Conservation (phyloP, 306 rosid species). For the Alnus glutinosa region DNA sequence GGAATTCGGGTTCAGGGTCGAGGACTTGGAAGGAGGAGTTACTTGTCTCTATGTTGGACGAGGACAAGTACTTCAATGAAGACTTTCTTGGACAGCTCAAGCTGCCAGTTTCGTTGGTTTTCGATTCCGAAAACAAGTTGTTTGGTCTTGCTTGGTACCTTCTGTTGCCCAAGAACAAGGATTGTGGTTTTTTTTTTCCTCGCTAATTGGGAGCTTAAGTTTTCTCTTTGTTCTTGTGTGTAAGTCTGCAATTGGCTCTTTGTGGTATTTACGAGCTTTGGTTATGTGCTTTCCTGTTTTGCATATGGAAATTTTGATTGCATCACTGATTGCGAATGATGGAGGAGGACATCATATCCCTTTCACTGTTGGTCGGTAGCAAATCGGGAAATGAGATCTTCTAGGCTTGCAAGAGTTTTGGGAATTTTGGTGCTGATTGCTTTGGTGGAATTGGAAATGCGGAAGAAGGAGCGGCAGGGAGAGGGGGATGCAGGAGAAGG, state of each 20-base stretch:
- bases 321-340: background rate
- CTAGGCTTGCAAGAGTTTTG: background rate
- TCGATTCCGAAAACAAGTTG: conserved; percentile 60
- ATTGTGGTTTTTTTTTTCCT: conserved; percentile 49
- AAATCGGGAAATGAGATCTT: conserved; percentile 43
- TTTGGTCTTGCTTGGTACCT: conserved; percentile 71
- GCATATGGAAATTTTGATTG: background rate
- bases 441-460: conserved; percentile 37
- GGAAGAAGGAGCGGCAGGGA: conserved; percentile 15
- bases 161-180: conserved; percentile 70
- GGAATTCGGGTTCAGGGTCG: conserved; percentile 74
- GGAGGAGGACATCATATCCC: conserved; percentile 71
- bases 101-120: conserved; percentile 61
- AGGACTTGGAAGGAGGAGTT: conserved; percentile 67
- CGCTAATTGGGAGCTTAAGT: conserved; percentile 15
- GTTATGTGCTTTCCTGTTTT: background rate
- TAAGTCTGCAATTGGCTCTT: background rate
- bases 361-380: conserved; percentile 57
- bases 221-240: background rate
- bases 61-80: conserved; percentile 78
- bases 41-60: conserved; percentile 65
- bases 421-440: conserved; percentile 20
- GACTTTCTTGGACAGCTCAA: conserved; percentile 67
- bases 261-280: background rate
- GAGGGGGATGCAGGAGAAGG: conserved; percentile 28